Percentiles rank a stretch among this genome's conserved stretches.
These are phyloP conservation scores for Trichodelitschia bisporula DNA, from an alignment of 495 filamentous ascomycete species.

Conservation along the genomic window DNA sequence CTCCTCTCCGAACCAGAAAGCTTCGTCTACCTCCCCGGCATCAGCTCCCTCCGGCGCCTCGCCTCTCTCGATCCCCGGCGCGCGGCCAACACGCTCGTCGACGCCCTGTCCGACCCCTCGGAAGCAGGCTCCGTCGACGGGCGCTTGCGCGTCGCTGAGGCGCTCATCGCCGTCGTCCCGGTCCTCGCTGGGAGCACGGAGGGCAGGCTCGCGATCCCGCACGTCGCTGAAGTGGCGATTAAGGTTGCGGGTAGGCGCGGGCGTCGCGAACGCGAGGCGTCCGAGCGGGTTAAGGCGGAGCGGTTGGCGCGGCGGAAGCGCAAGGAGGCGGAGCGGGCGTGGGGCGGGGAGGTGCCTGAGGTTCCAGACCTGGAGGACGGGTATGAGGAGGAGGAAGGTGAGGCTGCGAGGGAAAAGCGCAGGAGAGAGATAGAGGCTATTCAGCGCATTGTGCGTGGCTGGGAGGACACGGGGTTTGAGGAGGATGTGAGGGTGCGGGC, in stretches of 20 bases:
- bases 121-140: too few relatives aligned
- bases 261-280: background rate
- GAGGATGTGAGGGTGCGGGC: slow-evolving; percentile 61
- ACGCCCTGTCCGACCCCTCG: slow-evolving; percentile 7
- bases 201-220: too few relatives aligned
- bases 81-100: slow-evolving; percentile 4
- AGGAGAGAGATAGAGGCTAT: slow-evolving; percentile 16
- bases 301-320: background rate
- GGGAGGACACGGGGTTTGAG: slow-evolving; percentile 39
- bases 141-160: slow-evolving; percentile 14
- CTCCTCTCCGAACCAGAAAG: slow-evolving; percentile 25
- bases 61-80: slow-evolving; percentile 4
- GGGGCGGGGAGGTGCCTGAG: background rate
- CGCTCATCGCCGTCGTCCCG: slow-evolving; percentile 25
- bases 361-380: slow-evolving; percentile 10
- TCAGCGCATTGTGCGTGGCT: slow-evolving; percentile 42
- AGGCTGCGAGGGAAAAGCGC: slow-evolving; percentile 7
- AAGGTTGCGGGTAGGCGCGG: background rate
- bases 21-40: slow-evolving; percentile 10
- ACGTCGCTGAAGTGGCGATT: background rate
- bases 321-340: background rate
- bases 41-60: slow-evolving; percentile 6
- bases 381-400: slow-evolving; percentile 24
- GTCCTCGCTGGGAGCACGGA: slow-evolving; percentile 3
- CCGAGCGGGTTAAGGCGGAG: background rate